Base-by-base conservation (phyloP, 108 stramenopile species). In the Cyclotella atomus region DNA sequence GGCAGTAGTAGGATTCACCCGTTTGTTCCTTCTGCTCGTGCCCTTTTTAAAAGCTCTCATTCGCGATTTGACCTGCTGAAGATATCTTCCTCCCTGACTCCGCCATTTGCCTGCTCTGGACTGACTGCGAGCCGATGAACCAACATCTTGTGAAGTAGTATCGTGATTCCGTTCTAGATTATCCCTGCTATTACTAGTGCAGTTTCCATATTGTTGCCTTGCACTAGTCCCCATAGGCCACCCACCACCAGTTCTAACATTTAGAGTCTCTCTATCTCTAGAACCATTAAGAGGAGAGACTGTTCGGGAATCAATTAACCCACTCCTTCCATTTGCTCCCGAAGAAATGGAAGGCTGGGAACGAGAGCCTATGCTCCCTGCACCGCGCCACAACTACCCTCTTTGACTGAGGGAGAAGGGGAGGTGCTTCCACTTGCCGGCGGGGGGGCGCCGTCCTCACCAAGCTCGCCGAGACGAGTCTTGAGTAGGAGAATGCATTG, bases 321-420 rank as follows among this genome's bases (percentile, higher is more conserved):
- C 47, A 49, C n/a, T 49, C 47, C 47, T 49, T 49, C 47, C n/a
- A 10, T 17, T 19, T 49, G 47, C n/a, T 10, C 47, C 47, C 47
- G 47, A 10, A 49, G n/a, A 49, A 12, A 41, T 41, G n/a, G 47
- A 49, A 49, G 47, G 47, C 47, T 49, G 47, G 47, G 47, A 49
- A n/a, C 4, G n/a, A 19, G 47, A n/a, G 47, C 17, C n/a, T 49
- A 49, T 49, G 4, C 47, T 9, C 47, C 47, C 38, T 41, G 38
- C 38, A 12, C 38, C 38, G 38, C 38, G 7, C 7, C 38, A 41
- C 38, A 12, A 41, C 38, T 41, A 7, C 7, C 47, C 47, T 49
- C n/a, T n/a, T 49, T 19, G n/a, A n/a, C 47, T 49, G 47, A 49
- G 47, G n/a, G 47, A n/a, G n/a, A 49, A 49, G 47, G 47, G 17